A percentile compares a stretch with the other conserved stretches of the same genome.
phyloP scores from a whole-genome alignment of 1,284 basidiomycete species.

The Hypsizygus ulmarius region DNA sequence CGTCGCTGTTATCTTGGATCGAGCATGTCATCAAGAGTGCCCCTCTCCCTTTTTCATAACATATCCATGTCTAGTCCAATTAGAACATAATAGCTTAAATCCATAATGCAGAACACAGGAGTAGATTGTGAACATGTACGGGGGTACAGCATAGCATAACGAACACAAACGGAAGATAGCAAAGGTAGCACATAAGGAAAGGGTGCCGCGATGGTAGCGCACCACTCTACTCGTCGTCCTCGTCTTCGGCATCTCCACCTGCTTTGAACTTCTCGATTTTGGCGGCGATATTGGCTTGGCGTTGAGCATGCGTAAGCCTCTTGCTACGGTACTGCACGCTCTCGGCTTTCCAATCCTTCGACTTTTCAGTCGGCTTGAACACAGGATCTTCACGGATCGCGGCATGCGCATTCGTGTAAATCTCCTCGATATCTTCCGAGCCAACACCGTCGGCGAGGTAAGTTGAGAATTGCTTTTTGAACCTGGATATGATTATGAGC shows the following conservation, averaged over 20 bases:
- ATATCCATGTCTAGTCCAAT: neutral
- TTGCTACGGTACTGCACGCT: conserved; percentile 68
- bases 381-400: conserved; percentile 94
- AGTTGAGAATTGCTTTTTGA: conserved; percentile 97
- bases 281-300: conserved; percentile 72
- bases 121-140: conserved; percentile 1
- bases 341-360: conserved; percentile 92
- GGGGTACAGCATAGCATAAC: conserved; percentile 10
- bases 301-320: conserved; percentile 79
- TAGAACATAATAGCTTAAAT: too few species aligned
- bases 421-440: conserved; percentile 97
- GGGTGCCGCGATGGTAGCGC: conserved; percentile 8
- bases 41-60: conserved; percentile 2
- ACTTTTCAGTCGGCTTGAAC: conserved; percentile 92
- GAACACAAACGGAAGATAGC: neutral
- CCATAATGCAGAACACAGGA: neutral
- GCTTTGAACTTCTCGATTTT: conserved; percentile 87
- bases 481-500: conserved; percentile 44
- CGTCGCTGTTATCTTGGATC: conserved; percentile 50
- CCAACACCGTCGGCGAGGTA: conserved; percentile 96
- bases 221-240: conserved; percentile 55
- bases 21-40: conserved; percentile 38
- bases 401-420: conserved; percentile 87
- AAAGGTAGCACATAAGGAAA: neutral
- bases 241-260: conserved; percentile 50